Percentiles rank a stretch among this genome's conserved stretches.
Evolutionary conservation across 2,329 filamentous ascomycete species (phyloP).

Genomic region (Podosphaera fusca): DNA sequence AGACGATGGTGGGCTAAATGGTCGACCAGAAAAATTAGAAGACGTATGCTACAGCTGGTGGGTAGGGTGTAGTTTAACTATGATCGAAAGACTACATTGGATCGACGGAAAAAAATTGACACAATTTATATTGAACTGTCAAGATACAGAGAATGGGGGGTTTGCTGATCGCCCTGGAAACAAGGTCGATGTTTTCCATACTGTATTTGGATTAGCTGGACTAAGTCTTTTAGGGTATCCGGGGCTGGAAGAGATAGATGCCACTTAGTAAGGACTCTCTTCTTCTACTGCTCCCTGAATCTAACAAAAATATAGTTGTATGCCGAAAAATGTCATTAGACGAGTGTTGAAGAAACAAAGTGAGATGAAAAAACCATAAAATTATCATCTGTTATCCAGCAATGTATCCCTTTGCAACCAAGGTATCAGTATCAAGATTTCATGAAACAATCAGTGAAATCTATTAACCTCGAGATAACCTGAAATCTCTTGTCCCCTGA

Average conservation of each 20-base stretch:
- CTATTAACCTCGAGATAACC: too few species aligned
- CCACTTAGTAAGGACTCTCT: slow-evolving; percentile 44
- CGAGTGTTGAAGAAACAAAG: slow-evolving; percentile 25
- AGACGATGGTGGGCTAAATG: slow-evolving; percentile 71
- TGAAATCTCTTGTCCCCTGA: too few species aligned
- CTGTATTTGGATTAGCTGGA: slow-evolving; percentile 69
- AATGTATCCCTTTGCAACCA: background rate
- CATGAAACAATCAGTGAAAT: too few species aligned
- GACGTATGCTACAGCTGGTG: slow-evolving; percentile 99
- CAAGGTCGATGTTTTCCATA: slow-evolving; percentile 96
- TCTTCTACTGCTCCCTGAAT: background rate
- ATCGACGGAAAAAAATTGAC: slow-evolving; percentile 65
- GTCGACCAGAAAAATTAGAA: slow-evolving; percentile 80
- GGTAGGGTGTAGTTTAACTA: slow-evolving; percentile 78
- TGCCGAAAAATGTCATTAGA: slow-evolving; percentile 44
- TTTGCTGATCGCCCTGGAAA: slow-evolving; percentile 79
- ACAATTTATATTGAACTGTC: slow-evolving; percentile 65
- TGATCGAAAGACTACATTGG: slow-evolving; percentile 77
- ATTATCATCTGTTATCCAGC: background rate
- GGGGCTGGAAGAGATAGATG: slow-evolving; percentile 59
- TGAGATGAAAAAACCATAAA: background rate
- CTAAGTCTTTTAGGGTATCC: slow-evolving; percentile 63
- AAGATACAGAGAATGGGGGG: slow-evolving; percentile 66
- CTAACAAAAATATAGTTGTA: slow-evolving; percentile 26
- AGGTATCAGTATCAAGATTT: background rate